Conservation (phyloP, 2,329 filamentous ascomycete genomes). For the Ophiosphaerella herpotricha region DNA sequence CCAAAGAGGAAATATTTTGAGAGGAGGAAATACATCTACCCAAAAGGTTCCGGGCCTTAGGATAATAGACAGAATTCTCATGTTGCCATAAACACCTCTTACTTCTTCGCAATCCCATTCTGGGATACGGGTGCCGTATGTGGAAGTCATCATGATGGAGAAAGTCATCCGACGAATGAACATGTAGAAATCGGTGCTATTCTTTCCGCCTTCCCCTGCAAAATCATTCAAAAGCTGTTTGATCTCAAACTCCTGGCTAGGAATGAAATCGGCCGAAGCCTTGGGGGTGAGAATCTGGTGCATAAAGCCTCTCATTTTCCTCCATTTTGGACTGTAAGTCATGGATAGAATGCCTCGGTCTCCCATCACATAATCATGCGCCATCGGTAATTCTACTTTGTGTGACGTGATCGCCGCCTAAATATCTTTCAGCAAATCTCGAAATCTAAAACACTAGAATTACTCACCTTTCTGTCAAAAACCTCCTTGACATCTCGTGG, state of each 20-base stretch:
- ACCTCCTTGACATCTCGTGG: slow-evolving; percentile 50
- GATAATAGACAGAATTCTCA: slow-evolving; percentile 16
- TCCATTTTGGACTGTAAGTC: slow-evolving; percentile 44
- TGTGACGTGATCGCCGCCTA: slow-evolving; percentile 37
- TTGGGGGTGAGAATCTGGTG: slow-evolving; percentile 41
- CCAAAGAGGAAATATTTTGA: slow-evolving; percentile 14
- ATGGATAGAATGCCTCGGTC: slow-evolving; percentile 45
- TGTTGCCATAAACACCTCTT: slow-evolving; percentile 15
- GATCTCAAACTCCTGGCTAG: slow-evolving; percentile 49
- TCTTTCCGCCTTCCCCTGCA: slow-evolving; percentile 32
- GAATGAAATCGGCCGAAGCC: slow-evolving; percentile 42
- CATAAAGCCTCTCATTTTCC: slow-evolving; percentile 38
- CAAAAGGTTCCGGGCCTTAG: slow-evolving; percentile 14
- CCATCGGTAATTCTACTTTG: slow-evolving; percentile 41
- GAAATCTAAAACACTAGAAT: no score
- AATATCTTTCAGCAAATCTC: no score
- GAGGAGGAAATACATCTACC: slow-evolving; percentile 15
- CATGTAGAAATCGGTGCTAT: slow-evolving; percentile 21
- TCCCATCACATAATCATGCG: slow-evolving; percentile 39
- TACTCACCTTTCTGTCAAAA: slow-evolving; percentile 36
- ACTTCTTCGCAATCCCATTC: slow-evolving; percentile 19
- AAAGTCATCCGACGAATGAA: slow-evolving; percentile 19
- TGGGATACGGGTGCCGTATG: slow-evolving; percentile 21
- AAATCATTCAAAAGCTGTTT: slow-evolving; percentile 50
- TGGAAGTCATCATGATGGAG: slow-evolving; percentile 22